Evolutionary conservation across 495 filamentous ascomycete species (phyloP), one percentile per base, ranked within the genome.

Genomic region (Sphaerosporella brunnea): DNA sequence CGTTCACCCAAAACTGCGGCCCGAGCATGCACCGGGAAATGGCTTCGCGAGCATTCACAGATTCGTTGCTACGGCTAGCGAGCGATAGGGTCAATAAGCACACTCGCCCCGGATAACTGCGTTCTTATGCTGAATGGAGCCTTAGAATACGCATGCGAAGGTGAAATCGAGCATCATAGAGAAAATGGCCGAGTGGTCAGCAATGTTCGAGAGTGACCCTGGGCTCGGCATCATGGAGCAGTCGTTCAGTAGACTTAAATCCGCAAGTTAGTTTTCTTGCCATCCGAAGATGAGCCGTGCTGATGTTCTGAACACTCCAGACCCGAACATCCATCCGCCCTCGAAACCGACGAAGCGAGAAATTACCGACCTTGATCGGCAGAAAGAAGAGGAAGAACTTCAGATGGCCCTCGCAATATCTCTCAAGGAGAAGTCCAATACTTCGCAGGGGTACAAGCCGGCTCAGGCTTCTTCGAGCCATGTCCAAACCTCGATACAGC

Each of bases 211-310:
- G 51, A 78, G 69, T 28, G 83, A 94, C 63, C 78, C 87, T 8
- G 87, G 94, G 55, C 76, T 97, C 48, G 90, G 90, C 20, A 93
- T 96, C 52, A 97, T 97, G 90, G 80, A 90, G 62, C 84, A 93
- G 59, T 85, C 86, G 44, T 96, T 85, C 62, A 79, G 77, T 69
- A 86, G 79, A 58, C 66, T 97, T 41, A 93, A 94, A 63, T 71
- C 69, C 25, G 74, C 78, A 59, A 82, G 78, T 82, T 59, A 54
- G 72, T 59, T 16, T 24, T 7, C 16, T 44, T 26, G 19, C 13
- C n/a, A n/a, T n/a, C 10, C 21, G 40, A 21, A 24, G 21, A 38
- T 44, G 21, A 21, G 16, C 7, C 4, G 18, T 23, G 11, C 11
- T n/a, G 16, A 23, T 44, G 58, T 66, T 67, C 5, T 13, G 13